These are phyloP conservation scores for Chaetomiaceae sp. DNA, from an alignment of 2,329 filamentous ascomycete species.

Conservation along the genomic window DNA sequence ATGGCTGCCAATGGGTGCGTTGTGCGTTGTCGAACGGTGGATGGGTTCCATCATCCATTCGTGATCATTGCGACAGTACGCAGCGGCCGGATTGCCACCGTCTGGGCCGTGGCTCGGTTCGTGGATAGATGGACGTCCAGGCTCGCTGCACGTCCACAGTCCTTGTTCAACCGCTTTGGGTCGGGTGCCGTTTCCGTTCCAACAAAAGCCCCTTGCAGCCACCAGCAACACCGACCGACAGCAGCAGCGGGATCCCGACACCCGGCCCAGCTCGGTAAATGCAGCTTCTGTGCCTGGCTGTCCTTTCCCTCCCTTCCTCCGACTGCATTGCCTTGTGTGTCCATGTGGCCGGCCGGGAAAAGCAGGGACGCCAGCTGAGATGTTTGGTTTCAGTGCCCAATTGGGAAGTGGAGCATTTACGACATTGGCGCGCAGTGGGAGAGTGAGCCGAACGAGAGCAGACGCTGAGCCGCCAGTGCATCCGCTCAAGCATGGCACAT, in stretches of 20 bases:
- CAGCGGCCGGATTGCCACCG: not conserved
- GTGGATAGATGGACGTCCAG: too few species aligned
- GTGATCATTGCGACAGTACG: too few species aligned
- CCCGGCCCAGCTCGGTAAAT: not conserved
- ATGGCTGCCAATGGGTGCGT: not conserved
- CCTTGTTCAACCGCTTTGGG: not conserved
- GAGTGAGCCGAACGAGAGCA: not conserved
- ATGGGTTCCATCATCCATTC: too few species aligned
- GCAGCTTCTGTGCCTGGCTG: not conserved
- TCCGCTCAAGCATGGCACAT: constrained; percentile 10
- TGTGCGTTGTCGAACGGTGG: too few species aligned
- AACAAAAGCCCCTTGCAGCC: not conserved
- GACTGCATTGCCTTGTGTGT: not conserved
- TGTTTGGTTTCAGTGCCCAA: constrained; percentile 11
- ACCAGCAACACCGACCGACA: not conserved
- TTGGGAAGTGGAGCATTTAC: constrained; percentile 8
- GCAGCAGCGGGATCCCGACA: not conserved
- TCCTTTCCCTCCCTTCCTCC: not conserved
- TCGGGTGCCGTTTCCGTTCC: constrained; percentile 9
- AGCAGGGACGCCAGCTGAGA: constrained; percentile 7
- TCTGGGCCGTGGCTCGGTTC: not conserved
- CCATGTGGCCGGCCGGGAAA: constrained; percentile 9
- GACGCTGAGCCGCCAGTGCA: too few species aligned
- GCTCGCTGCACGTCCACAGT: too few species aligned
- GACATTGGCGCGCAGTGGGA: not conserved